Base-by-base conservation (phyloP, 2,329 filamentous ascomycete species). In the Gnomoniopsis smithogilvyi region DNA sequence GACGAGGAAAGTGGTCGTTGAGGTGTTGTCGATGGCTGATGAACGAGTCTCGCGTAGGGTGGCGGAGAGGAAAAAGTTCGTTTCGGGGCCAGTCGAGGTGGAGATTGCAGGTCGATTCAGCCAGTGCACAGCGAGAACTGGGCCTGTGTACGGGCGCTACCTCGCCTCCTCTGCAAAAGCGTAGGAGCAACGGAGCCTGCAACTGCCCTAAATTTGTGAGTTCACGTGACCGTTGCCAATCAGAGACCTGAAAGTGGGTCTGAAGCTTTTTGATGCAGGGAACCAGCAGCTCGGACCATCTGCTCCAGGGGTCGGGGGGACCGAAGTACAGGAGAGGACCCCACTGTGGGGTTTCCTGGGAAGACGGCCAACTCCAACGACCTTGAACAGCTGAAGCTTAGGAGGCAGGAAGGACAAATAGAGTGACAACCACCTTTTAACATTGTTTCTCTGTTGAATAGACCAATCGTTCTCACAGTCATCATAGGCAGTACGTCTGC, bases 41-140 rank as follows among this genome's bases (percentile, higher is more conserved):
- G 49, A 51, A 55, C 54, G 51, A 62, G 60, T 62, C 60, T 62
- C 60, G 60, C 60, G 51, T 54, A 52, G 60, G 54, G 46, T 58
- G 50, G 56, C 50, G 50, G 61, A 56, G 58, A n/a, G 74, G 74
- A 74, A 79, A 79, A 80, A 81, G 73, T 81, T 78, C 73, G 57
- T 54, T 52, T 34, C 47, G 43, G 51, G 52, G 52, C 45, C 54
- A 50, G 59, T 62, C 54, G 59, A 46, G 48, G 46, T 56, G 54
- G 47, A 56, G 46, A 34, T 56, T 41, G 54, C 54, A 50, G 30
- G 43, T 34, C 34, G 26, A 12, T 43, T 45, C 52, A 54, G 52
- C 52, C 33, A 41, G 22, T 14, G 14, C n/a, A 33, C 49, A 38
- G 51, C 14, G 11, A 4, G 26, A 30, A 30, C 26, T 30, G 26